A percentile compares a stretch with the other conserved stretches of the same genome.
Evolutionary conservation across 495 filamentous ascomycete genomes (phyloP).

Genomic region (Penicillium roqueforti): DNA sequence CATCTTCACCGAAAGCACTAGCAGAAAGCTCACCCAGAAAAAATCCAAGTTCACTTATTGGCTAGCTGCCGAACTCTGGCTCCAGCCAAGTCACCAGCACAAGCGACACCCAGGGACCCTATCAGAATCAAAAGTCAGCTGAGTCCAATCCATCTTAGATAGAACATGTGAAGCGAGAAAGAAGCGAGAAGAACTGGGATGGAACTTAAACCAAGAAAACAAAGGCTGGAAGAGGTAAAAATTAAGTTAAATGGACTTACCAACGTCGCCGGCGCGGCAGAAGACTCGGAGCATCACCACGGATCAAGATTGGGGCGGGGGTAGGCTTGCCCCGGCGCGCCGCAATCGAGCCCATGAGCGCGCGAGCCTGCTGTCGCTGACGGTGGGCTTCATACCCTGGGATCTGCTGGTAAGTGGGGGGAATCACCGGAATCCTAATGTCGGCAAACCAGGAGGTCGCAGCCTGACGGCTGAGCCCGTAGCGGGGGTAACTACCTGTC

Average conservation of each 20-base stretch:
- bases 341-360: background rate
- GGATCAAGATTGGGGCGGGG: background rate
- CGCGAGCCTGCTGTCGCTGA: slow-evolving; percentile 1
- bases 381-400: background rate
- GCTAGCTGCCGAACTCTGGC: background rate
- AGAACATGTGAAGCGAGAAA: background rate
- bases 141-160: background rate
- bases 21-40: background rate
- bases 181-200: background rate
- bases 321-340: background rate
- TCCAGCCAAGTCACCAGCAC: background rate
- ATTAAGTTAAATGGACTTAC: background rate
- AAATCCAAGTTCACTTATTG: background rate
- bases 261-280: background rate
- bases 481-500: background rate
- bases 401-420: background rate
- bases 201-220: background rate
- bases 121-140: background rate
- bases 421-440: background rate
- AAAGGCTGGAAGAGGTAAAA: background rate
- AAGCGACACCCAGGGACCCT: background rate
- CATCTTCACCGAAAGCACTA: background rate
- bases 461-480: background rate
- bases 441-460: background rate
- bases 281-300: background rate